Evolutionary conservation across 805 yeast species (phyloP), one percentile per base, ranked within the genome.

Genomic region (Candida boleticola): DNA sequence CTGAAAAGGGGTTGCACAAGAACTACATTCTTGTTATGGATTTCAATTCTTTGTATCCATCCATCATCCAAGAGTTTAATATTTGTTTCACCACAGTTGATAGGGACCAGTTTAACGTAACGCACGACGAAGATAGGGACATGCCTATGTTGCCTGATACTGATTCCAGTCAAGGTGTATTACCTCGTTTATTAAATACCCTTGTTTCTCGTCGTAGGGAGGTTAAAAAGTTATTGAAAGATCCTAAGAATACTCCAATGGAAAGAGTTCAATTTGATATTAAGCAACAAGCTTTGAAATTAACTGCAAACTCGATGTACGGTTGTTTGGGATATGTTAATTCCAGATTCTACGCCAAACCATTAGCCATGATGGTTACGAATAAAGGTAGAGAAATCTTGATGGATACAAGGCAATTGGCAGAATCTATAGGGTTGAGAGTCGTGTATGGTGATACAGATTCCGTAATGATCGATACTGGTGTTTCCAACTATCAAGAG

Each of bases 251-350:
- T 18, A 73, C 82, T 0, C 71, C 80, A 0, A 65, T 71, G 41
- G 89, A 87, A 58, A 79, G 66, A 43, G 84, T 87, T 0, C 97
- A 92, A 57, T 89, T 85, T 72, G 98, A 93, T 61, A 89, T 90
- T 57, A 88, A 90, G 57, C 99, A 93, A 64, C 95, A 85, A 61
- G 98, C 99, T 0, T 77, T 93, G 60, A 93, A 93, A 61, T 74
- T 93, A 59, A 95, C 99, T 2, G 99, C 99, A 22, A 93, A 93
- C 65, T 93, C 99, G n/a, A 92, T 93, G 97, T 93, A 93, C 67
- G 99, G 99, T 58, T 93, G 98, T 77, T 76, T 93, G 54, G 99
- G 99, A 52, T 90, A 83, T 61, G 85, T 85, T 5, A 78, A 85
- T 54, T 89, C 97, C 18, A 77, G 99, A 55, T 93, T 93, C 63